Base-by-base conservation (phyloP, 164 flowering plant genomes). In the Magnolia officinalis region DNA sequence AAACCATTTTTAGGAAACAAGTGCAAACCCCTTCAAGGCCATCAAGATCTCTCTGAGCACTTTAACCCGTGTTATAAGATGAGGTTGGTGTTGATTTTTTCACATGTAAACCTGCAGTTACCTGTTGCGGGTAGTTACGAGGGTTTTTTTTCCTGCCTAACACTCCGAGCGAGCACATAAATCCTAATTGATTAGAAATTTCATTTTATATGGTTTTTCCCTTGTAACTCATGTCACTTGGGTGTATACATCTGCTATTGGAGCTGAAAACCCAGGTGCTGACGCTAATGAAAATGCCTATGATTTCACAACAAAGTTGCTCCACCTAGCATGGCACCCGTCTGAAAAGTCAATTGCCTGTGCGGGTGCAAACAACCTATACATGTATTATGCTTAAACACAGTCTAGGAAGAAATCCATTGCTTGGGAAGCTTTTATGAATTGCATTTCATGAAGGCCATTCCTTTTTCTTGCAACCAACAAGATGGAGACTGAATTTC, bases 321-420 rank as follows among this genome's bases (percentile, higher is more conserved):
- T 96, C 70, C 99, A 93, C 82, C 82, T 96, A 71, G 99, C 99
- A 26, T 96, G 99, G 99, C 99, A 96, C 80, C 99, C 99, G 8
- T 77, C 92, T 26, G 99, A 93, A 81, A 95, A 95, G 76, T 83
- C 96, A 20, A 87, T 95, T 66, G 99, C 99, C 50, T 96, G 99
- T 86, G 99, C 99, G 79, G 98, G 98, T 86, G 99, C 98, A 81
- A 96, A 96, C 84, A 96, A 98, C 85, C 80, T 96, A 92, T 96
- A 94, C 87, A 92, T 96, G 96, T 96, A 93, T 78, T 93, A 95
- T 76, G 98, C 98, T 74, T 92, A 82, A 89, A 49, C 29, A 64
- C 4, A 24, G 13, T 64, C 74, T 79, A 23, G 23, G 72, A 67
- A 68, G 72, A 73, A 75, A 70, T 55, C 59, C 16, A 14, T 55